A percentile compares a stretch with the other conserved stretches of the same genome.
Conservation (phyloP, 352 stramenopile species). For the Phytophthora megakarya region DNA sequence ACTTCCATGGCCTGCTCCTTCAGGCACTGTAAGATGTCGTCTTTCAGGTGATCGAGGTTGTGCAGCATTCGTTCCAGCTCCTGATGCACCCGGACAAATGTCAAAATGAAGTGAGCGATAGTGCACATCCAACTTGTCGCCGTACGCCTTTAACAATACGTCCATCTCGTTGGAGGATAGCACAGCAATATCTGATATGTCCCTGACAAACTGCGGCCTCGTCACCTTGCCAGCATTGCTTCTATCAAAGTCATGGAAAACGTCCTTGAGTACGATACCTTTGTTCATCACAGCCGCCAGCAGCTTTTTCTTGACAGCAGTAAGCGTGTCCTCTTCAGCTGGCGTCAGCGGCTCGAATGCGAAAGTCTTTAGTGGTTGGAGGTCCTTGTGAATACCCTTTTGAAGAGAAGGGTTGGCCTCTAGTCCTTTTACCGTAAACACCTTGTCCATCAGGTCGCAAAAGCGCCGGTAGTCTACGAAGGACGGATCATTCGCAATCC, state of each 20-base stretch:
- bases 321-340: constrained; percentile 42
- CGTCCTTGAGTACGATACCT: constrained; percentile 86
- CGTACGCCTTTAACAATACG: constrained; percentile 71
- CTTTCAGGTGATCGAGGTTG: constrained; percentile 57
- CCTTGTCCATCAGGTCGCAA: constrained; percentile 86
- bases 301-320: constrained; percentile 59
- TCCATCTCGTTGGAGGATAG: constrained; percentile 59
- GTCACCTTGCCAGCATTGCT: constrained; percentile 87
- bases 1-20: constrained; percentile 3
- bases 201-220: constrained; percentile 75
- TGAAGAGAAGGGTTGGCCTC: constrained; percentile 55
- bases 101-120: constrained; percentile 79
- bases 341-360: constrained; percentile 32
- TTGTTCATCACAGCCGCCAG: constrained; percentile 71
- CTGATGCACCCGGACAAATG: constrained; percentile 51
- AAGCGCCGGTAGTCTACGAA: constrained; percentile 85
- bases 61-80: constrained; percentile 30
- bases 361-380: constrained; percentile 43
- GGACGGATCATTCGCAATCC: constrained; percentile 54
- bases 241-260: constrained; percentile 87
- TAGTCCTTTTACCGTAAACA: constrained; percentile 79
- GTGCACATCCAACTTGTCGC: constrained; percentile 77
- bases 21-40: constrained; percentile 50
- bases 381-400: constrained; percentile 39
- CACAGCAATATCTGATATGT: constrained; percentile 68